Evolutionary conservation across 192 early-diverging fungal genomes (phyloP).

Genomic region (Blastocladiella britannica): DNA sequence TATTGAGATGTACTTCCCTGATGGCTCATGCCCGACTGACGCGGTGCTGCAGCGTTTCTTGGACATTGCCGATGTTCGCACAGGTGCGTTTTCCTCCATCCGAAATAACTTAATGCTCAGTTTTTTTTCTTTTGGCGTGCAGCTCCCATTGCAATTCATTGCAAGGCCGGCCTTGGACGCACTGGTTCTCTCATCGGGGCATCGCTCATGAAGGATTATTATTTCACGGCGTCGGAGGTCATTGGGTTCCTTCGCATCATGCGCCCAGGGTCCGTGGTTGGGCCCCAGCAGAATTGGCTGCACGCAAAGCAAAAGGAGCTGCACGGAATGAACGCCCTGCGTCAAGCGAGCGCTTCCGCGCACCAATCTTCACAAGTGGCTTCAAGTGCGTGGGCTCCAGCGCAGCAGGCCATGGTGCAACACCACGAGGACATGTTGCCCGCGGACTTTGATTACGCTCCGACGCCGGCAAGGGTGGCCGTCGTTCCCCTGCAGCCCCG

Average conservation of each 20-base stretch:
- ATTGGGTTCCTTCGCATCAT: conserved; percentile 42
- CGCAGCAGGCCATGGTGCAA: not conserved
- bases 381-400: too few species aligned
- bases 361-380: too few species aligned
- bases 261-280: conserved; percentile 46
- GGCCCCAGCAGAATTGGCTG: conserved; percentile 55
- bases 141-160: conserved; percentile 24
- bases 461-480: too few species aligned
- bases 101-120: too few species aligned
- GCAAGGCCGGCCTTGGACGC: conserved; percentile 37
- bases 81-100: conserved; percentile 17
- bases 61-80: conserved; percentile 32
- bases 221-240: conserved; percentile 39
- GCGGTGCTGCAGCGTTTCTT: conserved; percentile 37
- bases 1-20: conserved; percentile 43
- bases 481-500: too few species aligned
- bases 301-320: not conserved
- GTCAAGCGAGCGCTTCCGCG: too few species aligned
- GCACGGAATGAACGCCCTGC: not conserved
- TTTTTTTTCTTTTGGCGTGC: not conserved
- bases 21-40: conserved; percentile 45
- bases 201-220: conserved; percentile 48
- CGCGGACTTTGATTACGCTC: not conserved
- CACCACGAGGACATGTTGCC: not conserved
- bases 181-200: conserved; percentile 34